A percentile compares a stretch with the other conserved stretches of the same genome.
Evolutionary conservation across 73 alveolate species (phyloP).

Genomic region (Uronychia setigera): DNA sequence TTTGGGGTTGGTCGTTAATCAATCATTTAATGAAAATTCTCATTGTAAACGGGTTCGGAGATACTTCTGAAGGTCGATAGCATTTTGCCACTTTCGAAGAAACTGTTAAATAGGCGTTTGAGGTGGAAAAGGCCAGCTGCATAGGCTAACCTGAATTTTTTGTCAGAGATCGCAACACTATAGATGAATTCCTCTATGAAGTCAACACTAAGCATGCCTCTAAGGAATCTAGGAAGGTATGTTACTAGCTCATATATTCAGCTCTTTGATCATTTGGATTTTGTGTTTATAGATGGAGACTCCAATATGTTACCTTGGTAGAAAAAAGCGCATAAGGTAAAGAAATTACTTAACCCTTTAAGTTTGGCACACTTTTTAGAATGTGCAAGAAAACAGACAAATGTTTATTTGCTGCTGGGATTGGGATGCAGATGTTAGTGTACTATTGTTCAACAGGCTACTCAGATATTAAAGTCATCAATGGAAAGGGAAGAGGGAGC

Average conservation of each 20-base stretch:
- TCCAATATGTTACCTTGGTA: conserved; percentile 92
- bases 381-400: conserved; percentile 90
- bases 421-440: conserved; percentile 85
- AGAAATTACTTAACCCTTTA: background rate
- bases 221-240: conserved; percentile 59
- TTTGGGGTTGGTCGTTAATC: too few relatives aligned
- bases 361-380: conserved; percentile 68
- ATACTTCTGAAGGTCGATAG: conserved; percentile 20
- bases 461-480: conserved; percentile 69
- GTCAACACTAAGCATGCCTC: conserved; percentile 44
- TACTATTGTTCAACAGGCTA: conserved; percentile 83
- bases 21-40: conserved; percentile 67
- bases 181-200: conserved; percentile 77
- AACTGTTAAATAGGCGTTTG: conserved; percentile 37
- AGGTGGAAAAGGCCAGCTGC: conserved; percentile 15
- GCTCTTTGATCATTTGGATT: conserved; percentile 83
- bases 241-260: background rate
- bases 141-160: conserved; percentile 31
- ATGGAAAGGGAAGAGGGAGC: conserved; percentile 86
- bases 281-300: conserved; percentile 91
- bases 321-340: conserved; percentile 67
- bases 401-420: conserved; percentile 80
- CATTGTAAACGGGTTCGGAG: conserved; percentile 49
- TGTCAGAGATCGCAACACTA: conserved; percentile 1
- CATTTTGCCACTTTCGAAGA: conserved; percentile 28